These are phyloP conservation scores for Globisporangium splendens DNA, from an alignment of 352 stramenopile species.

Conservation along the genomic window DNA sequence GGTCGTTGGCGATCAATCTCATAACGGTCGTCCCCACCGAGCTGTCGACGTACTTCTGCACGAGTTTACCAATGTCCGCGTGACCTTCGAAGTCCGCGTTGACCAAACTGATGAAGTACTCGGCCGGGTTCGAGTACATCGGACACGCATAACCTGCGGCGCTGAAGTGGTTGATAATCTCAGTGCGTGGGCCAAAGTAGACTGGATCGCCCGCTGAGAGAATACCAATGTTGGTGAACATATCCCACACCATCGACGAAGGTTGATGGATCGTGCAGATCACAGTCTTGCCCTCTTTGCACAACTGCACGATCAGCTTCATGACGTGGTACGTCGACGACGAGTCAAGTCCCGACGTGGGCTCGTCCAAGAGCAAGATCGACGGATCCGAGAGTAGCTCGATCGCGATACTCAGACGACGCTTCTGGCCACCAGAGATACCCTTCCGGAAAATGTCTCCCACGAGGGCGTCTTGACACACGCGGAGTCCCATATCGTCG, in stretches of 20 bases:
- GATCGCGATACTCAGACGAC: slow-evolving; percentile 90
- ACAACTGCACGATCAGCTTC: slow-evolving; percentile 48
- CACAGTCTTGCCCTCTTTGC: slow-evolving; percentile 60
- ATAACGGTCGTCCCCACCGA: slow-evolving; percentile 22
- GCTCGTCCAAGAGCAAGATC: slow-evolving; percentile 95
- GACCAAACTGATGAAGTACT: slow-evolving; percentile 63
- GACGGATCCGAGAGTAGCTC: slow-evolving; percentile 93
- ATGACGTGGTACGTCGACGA: slow-evolving; percentile 89
- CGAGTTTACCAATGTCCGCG: slow-evolving; percentile 29
- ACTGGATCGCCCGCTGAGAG: slow-evolving; percentile 74
- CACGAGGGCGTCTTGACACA: slow-evolving; percentile 55
- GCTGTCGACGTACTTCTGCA: slow-evolving; percentile 26
- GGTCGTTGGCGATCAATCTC: slow-evolving; percentile 31
- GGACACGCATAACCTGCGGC: slow-evolving; percentile 48
- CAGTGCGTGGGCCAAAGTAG: slow-evolving; percentile 85
- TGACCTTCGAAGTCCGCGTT: slow-evolving; percentile 58
- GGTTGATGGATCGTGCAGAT: slow-evolving; percentile 86
- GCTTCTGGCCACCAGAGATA: slow-evolving; percentile 86
- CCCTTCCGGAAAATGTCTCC: slow-evolving; percentile 86
- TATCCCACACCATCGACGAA: slow-evolving; percentile 63
- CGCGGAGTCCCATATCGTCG: slow-evolving; percentile 61
- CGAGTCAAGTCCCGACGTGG: slow-evolving; percentile 89
- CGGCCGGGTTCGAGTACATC: slow-evolving; percentile 62
- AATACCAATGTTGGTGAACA: slow-evolving; percentile 67
- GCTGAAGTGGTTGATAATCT: slow-evolving; percentile 45